Base-by-base conservation (phyloP, 176 grass and related monocot genomes). In the Hordeum marinum region DNA sequence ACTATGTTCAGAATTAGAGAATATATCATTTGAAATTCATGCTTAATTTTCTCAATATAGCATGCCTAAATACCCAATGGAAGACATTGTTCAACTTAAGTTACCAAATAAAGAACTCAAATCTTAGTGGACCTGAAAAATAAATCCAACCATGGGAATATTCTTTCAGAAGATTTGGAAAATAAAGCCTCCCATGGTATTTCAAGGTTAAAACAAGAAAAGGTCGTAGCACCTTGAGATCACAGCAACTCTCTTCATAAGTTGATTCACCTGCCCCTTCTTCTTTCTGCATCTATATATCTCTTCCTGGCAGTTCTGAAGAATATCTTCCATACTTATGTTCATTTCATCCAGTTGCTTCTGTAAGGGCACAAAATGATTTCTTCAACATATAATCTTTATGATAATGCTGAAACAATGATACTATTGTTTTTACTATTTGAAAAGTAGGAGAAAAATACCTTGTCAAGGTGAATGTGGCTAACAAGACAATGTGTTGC, bases 391-490 rank as follows among this genome's bases (percentile, higher is more conserved):
- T 14, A 64, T 68, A 62, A 61, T 65, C 42, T 75, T 66, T 40
- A 25, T 79, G 24, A 43, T 32, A 48, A 48, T 81, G 39, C 45
- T 67, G 21, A 89, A 76, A 76, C 40, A 37, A 29, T 9, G 6
- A 85, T 57, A 20, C 31, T 9, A n/a, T n/a, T n/a, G n/a, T n/a
- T n/a, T n/a, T n/a, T n/a, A n/a, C n/a, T n/a, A 43, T 85, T 65
- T 80, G 20, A 67, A 60, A 68, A 85, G 60, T 63, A 81, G 69
- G 61, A 77, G 59, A 31, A 18, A 18, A 63, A 55, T 35, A 94
- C 92, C 92, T 94, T 82, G 41, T 94, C 77, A 79, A 94, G 59
- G 78, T 91, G 84, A 85, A 94, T 82, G 77, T 94, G 89, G 62
- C 92, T 87, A 87, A 94, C 84, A 76, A 94, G 86, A 42, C 87